phyloP scores from a whole-genome alignment of 176 grass and related monocot species.

The Oryza coarctata region DNA sequence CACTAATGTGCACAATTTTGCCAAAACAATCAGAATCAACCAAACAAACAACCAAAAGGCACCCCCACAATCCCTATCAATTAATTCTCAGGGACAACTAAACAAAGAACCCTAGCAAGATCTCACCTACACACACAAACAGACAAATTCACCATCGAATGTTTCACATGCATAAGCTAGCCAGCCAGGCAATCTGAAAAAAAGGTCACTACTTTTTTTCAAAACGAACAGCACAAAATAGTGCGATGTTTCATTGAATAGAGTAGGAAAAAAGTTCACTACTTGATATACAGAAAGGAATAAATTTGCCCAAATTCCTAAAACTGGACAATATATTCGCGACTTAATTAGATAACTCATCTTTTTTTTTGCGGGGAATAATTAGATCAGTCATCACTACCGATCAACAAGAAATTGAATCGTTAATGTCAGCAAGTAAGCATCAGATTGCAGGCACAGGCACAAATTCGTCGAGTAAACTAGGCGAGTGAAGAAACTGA shows the following conservation, averaged over 20 bases:
- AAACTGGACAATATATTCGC: background rate
- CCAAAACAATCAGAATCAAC: slow-evolving; percentile 21
- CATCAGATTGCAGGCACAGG: background rate
- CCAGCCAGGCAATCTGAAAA: background rate
- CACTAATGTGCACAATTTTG: slow-evolving; percentile 26
- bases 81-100: slow-evolving; percentile 34
- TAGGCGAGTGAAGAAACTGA: background rate
- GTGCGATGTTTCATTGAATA: no score
- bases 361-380: no score
- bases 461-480: background rate
- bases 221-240: no score
- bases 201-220: background rate
- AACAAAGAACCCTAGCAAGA: slow-evolving; percentile 38
- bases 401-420: background rate
- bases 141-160: slow-evolving; percentile 39
- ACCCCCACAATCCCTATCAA: slow-evolving; percentile 38
- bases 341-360: background rate
- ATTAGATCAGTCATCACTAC: background rate
- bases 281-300: background rate
- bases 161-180: slow-evolving; percentile 17
- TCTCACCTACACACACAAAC: slow-evolving; percentile 37
- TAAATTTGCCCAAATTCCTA: background rate
- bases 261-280: background rate
- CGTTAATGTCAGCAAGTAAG: background rate
- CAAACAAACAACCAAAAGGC: slow-evolving; percentile 11